These are phyloP conservation scores for Rugiboletus extremiorientalis DNA, from an alignment of 1,284 basidiomycete genomes.

Conservation along the genomic window DNA sequence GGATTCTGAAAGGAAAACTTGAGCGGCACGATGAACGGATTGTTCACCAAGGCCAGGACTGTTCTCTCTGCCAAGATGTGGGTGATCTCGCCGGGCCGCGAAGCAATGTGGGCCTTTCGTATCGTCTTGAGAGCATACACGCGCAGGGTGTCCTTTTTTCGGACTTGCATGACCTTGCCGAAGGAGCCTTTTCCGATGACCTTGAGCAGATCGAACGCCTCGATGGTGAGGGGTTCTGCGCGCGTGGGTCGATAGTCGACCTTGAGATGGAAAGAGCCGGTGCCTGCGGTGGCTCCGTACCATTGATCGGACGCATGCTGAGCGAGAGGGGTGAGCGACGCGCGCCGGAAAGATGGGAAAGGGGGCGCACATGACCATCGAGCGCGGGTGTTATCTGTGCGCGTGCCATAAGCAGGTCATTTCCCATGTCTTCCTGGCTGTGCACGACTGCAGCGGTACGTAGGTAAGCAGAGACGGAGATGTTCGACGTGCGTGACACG, in stretches of 20 bases:
- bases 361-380: conserved; percentile 63
- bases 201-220: conserved; percentile 95
- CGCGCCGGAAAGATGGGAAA: background rate
- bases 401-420: conserved; percentile 87
- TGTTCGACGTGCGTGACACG: conserved; percentile 87
- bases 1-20: conserved; percentile 99
- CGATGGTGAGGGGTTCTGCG: conserved; percentile 87
- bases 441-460: conserved; percentile 55
- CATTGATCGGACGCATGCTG: conserved; percentile 82
- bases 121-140: conserved; percentile 99
- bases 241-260: conserved; percentile 89
- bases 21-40: conserved; percentile 98
- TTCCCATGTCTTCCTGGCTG: conserved; percentile 69
- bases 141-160: conserved; percentile 97
- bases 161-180: conserved; percentile 98
- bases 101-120: conserved; percentile 98
- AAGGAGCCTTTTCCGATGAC: conserved; percentile 99
- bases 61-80: conserved; percentile 98
- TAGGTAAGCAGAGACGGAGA: conserved; percentile 86
- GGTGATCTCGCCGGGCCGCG: conserved; percentile 94
- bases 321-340: conserved; percentile 3
- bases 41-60: conserved; percentile 96
- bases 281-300: conserved; percentile 84
- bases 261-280: conserved; percentile 94
- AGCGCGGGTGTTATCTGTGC: conserved; percentile 90